Evolutionary conservation across 2,329 filamentous ascomycete genomes (phyloP), one percentile per base, ranked within the genome.

Genomic region (Trichoderma asperellum): DNA sequence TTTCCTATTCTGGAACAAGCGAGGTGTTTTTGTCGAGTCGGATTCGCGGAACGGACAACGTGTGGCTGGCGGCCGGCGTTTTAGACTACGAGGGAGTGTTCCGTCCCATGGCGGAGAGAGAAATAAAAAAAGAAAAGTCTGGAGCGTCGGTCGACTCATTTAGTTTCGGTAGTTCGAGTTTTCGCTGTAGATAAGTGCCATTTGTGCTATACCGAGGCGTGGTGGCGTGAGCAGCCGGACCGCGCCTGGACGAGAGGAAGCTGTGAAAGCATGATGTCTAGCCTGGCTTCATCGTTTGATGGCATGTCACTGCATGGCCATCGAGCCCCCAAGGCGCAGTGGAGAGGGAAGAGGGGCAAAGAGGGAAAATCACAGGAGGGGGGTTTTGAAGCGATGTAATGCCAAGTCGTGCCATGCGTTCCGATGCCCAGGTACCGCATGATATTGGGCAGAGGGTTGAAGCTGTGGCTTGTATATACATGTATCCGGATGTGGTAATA

Each of bases 1-100:
- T 49, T 21, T n/a, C 34, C 61, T 34, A 64, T 24, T 14, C 12
- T 16, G 35, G 34, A 32, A 10, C 24, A 11, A 43, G 24, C 47
- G n/a, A 43, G 40, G 40, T 43, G 40, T 43, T 43, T 49, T 49
- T 35, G 34, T 64, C 61, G 49, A 64, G 34, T 64, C 34, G 49
- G 49, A 52, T 43, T 52, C 11, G 24, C 21, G 40, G 61, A 43
- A 16, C 35, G 18, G 24, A 21, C 11, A 64, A 56, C 49, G 61
- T 64, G 61, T 37, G 24, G 43, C n/a, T 62, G 43, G 43, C 29
- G 8, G 43, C 32, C 32, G 32, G 32, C 32, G 32, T 32, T 32
- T 32, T 5, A 24, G 5, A 8, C 32, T 32, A 32, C 32, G 32
- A 4, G 32, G 32, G 32, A 32, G 32, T 32, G 32, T 5, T 5